These are phyloP conservation scores for Aspergillus aculeatus DNA, from an alignment of 2,329 filamentous ascomycete genomes.

Conservation along the genomic window DNA sequence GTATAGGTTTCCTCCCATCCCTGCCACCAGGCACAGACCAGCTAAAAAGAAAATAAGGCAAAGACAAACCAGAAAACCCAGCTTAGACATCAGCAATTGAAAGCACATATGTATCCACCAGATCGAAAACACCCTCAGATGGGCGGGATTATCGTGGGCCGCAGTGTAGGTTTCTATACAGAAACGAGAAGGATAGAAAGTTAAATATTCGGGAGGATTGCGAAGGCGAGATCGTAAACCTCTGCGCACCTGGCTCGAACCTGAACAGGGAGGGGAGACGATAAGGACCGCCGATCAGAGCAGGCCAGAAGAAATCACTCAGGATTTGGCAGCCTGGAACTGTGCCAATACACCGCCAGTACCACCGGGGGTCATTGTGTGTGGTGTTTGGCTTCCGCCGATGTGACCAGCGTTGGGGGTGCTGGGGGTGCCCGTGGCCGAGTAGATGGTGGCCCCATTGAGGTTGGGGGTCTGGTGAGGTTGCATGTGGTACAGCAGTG, in stretches of 20 bases:
- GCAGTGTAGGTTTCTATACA: slow-evolving; percentile 16
- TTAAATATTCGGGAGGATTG: slow-evolving; percentile 6
- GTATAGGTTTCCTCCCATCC: slow-evolving; percentile 22
- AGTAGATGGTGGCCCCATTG: slow-evolving; percentile 54
- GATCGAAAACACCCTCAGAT: not conserved
- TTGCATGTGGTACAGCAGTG: slow-evolving; percentile 45
- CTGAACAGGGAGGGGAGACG: slow-evolving; percentile 1
- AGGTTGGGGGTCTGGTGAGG: slow-evolving; percentile 54
- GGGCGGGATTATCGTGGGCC: not conserved
- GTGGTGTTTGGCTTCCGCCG: slow-evolving; percentile 48
- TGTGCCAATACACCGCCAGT: slow-evolving; percentile 73
- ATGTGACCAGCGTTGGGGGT: slow-evolving; percentile 62
- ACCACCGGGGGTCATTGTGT: slow-evolving; percentile 73
- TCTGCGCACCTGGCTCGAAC: slow-evolving; percentile 16
- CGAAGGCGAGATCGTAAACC: slow-evolving; percentile 11
- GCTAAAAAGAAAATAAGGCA: slow-evolving; percentile 6
- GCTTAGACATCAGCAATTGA: not conserved
- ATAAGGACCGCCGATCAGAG: not conserved
- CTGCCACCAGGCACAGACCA: not conserved
- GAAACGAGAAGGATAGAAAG: slow-evolving; percentile 6
- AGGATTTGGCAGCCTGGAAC: slow-evolving; percentile 51
- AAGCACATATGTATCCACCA: not conserved
- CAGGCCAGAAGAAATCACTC: slow-evolving; percentile 7
- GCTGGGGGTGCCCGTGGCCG: slow-evolving; percentile 58
- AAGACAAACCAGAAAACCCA: slow-evolving; percentile 6